A percentile compares a stretch with the other conserved stretches of the same genome.
Evolutionary conservation across 2,329 filamentous ascomycete species (phyloP).

Genomic region (Ascochyta pisi): DNA sequence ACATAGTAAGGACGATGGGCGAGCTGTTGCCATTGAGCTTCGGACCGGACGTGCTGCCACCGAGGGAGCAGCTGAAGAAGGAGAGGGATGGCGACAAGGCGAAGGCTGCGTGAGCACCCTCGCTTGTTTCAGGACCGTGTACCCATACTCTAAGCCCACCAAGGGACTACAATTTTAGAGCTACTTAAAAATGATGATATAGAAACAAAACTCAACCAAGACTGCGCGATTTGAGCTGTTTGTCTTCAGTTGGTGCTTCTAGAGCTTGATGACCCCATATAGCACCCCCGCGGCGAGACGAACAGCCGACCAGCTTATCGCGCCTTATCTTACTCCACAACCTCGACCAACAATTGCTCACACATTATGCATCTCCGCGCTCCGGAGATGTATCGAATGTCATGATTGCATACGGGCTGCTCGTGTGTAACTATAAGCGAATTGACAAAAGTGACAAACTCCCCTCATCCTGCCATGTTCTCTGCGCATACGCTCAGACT

Average conservation of each 20-base stretch:
- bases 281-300: constrained; percentile 13
- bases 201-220: background rate
- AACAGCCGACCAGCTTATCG: constrained; percentile 16
- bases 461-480: background rate
- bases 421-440: background rate
- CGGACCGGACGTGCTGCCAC: constrained; percentile 57
- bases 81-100: constrained; percentile 34
- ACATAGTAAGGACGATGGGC: constrained; percentile 71
- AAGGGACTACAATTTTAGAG: background rate
- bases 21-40: constrained; percentile 64
- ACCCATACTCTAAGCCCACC: background rate
- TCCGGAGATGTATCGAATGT: constrained; percentile 42
- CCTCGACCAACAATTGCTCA: constrained; percentile 14
- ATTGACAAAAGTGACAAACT: constrained; percentile 46
- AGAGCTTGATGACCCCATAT: background rate
- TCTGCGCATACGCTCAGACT: no score
- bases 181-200: background rate
- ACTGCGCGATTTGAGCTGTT: background rate
- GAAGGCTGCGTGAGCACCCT: constrained; percentile 19
- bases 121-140: background rate
- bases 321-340: constrained; percentile 8
- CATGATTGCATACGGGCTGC: constrained; percentile 17
- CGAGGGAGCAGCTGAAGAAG: constrained; percentile 43
- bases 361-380: constrained; percentile 45
- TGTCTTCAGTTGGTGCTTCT: background rate